These are phyloP conservation scores for Tuber microsphaerosporum DNA, from an alignment of 495 filamentous ascomycete genomes.

Conservation along the genomic window DNA sequence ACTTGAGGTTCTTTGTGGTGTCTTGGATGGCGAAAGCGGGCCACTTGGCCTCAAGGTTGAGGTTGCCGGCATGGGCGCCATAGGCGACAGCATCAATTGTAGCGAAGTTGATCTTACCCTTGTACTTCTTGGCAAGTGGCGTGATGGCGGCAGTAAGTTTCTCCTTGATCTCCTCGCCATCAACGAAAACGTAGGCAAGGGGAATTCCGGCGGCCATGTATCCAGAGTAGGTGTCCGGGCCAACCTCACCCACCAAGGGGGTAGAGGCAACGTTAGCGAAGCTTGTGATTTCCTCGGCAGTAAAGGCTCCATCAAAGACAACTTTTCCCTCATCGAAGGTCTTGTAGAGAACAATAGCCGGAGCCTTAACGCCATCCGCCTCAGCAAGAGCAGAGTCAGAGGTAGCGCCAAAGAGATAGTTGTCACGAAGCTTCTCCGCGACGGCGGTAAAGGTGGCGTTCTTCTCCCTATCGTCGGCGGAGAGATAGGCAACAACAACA, in stretches of 20 bases:
- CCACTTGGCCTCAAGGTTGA: constrained; percentile 94
- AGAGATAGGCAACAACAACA: constrained; percentile 82
- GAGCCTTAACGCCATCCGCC: constrained; percentile 77
- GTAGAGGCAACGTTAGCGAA: constrained; percentile 82
- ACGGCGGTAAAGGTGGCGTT: constrained; percentile 71
- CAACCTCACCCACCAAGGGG: constrained; percentile 91
- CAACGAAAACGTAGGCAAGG: constrained; percentile 95
- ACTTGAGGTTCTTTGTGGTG: constrained; percentile 92
- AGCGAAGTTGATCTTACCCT: constrained; percentile 87
- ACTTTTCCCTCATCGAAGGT: constrained; percentile 94
- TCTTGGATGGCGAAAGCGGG: constrained; percentile 98
- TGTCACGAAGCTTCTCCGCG: constrained; percentile 79
- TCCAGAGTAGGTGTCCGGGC: constrained; percentile 90
- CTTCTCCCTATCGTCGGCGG: constrained; percentile 72
- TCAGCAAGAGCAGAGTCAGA: constrained; percentile 77
- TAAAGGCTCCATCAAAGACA: constrained; percentile 71
- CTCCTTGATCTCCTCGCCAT: constrained; percentile 82
- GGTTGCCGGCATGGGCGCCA: constrained; percentile 89
- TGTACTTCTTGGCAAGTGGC: constrained; percentile 63
- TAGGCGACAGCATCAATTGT: constrained; percentile 95
- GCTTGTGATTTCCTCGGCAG: constrained; percentile 63
- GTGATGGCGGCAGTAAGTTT: constrained; percentile 60
- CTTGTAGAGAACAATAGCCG: constrained; percentile 93
- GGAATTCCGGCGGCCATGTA: constrained; percentile 96
- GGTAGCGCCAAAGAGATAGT: constrained; percentile 82